These are phyloP conservation scores for Schwanniomyces sp. DNA, from an alignment of 805 yeast genomes.

Conservation along the genomic window DNA sequence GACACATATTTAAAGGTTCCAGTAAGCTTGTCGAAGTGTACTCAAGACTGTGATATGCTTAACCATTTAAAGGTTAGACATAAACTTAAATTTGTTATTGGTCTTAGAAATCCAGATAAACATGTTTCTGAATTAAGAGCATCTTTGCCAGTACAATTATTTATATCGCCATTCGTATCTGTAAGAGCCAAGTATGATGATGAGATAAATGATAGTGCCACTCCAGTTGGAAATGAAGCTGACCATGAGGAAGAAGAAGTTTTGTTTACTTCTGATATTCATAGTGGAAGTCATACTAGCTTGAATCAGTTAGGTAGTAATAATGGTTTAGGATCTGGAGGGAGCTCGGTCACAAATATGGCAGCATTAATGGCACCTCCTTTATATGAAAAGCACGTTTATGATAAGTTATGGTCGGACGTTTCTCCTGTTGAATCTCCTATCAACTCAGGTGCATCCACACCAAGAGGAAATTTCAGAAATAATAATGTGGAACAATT, in stretches of 20 bases:
- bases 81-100: slow-evolving; percentile 78
- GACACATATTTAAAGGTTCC: slow-evolving; percentile 65
- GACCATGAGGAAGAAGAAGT: slow-evolving; percentile 22
- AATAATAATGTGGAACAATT: slow-evolving; percentile 13
- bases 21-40: slow-evolving; percentile 65
- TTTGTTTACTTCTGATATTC: slow-evolving; percentile 24
- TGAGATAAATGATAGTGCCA: slow-evolving; percentile 3
- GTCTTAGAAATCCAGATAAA: slow-evolving; percentile 83
- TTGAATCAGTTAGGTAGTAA: slow-evolving; percentile 17
- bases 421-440: slow-evolving; percentile 53
- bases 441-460: slow-evolving; percentile 38
- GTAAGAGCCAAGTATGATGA: slow-evolving; percentile 49
- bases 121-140: slow-evolving; percentile 92
- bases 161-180: slow-evolving; percentile 79
- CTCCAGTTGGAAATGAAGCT: neutral
- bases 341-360: slow-evolving; percentile 30
- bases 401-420: slow-evolving; percentile 77
- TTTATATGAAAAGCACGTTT: slow-evolving; percentile 74
- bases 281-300: slow-evolving; percentile 19
- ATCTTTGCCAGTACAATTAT: slow-evolving; percentile 75
- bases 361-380: slow-evolving; percentile 76
- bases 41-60: slow-evolving; percentile 83
- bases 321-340: slow-evolving; percentile 16
- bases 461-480: slow-evolving; percentile 25
- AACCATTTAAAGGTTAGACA: slow-evolving; percentile 80